Evolutionary conservation across 1,284 basidiomycete species (phyloP).

Genomic region (Rhodotorula sp.): DNA sequence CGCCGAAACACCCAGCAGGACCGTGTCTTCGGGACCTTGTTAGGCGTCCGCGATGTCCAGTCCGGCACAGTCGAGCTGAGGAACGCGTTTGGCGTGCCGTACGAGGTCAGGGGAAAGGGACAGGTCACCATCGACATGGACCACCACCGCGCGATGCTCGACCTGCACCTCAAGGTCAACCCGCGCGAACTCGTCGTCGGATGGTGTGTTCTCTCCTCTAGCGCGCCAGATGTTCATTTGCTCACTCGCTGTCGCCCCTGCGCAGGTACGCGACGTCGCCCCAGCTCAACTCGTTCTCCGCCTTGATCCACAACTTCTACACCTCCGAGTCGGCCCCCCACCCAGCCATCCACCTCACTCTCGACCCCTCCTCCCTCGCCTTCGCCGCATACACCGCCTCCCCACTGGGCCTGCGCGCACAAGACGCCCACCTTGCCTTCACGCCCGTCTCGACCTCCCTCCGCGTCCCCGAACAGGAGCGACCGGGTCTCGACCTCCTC

Average conservation of each 20-base stretch:
- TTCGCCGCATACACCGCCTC: constrained; percentile 70
- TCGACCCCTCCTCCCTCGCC: constrained; percentile 80
- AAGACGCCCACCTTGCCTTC: constrained; percentile 68
- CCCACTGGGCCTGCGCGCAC: constrained; percentile 60
- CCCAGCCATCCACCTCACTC: constrained; percentile 86
- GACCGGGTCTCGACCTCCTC: constrained; percentile 77
- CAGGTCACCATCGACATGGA: constrained; percentile 96
- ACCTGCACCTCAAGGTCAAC: constrained; percentile 78
- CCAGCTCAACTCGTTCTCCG: constrained; percentile 90
- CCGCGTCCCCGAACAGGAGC: constrained; percentile 75
- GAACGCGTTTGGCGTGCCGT: constrained; percentile 81
- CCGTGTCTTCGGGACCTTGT: constrained; percentile 92
- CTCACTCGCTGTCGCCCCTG: not conserved
- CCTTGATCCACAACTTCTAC: constrained; percentile 98
- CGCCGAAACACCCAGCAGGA: constrained; percentile 77
- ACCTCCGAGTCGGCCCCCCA: constrained; percentile 83
- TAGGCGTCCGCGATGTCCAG: constrained; percentile 74
- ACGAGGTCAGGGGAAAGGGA: constrained; percentile 54
- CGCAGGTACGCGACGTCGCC: constrained; percentile 84
- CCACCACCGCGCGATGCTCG: constrained; percentile 90
- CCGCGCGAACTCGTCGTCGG: constrained; percentile 85
- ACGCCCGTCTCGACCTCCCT: constrained; percentile 79
- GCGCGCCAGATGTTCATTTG: not conserved
- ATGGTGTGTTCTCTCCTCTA: constrained; percentile 60
- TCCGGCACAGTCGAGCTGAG: constrained; percentile 67